Percentiles rank a stretch among this genome's conserved stretches.
Evolutionary conservation across 2,329 filamentous ascomycete genomes (phyloP).

Genomic region (Thielaviopsis euricoi): DNA sequence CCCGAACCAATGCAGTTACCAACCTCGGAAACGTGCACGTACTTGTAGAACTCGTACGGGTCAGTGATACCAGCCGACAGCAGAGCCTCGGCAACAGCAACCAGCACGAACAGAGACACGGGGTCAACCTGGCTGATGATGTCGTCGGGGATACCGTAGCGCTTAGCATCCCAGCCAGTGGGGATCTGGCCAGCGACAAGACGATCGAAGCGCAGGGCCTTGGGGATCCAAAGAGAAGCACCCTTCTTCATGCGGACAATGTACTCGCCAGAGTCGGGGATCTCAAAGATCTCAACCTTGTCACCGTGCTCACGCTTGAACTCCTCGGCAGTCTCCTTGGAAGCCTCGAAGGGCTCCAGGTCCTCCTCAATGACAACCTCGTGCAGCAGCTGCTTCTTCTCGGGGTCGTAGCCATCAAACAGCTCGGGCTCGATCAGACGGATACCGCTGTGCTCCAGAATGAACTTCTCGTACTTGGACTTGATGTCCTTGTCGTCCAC

Average conservation of each 20-base stretch:
- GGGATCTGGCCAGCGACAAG: constrained; percentile 94
- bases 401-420: constrained; percentile 91
- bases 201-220: constrained; percentile 91
- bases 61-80: constrained; percentile 91
- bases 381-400: constrained; percentile 95
- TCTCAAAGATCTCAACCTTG: constrained; percentile 94
- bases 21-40: constrained; percentile 93
- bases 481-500: constrained; percentile 98
- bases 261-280: constrained; percentile 84
- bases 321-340: constrained; percentile 92
- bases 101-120: constrained; percentile 86
- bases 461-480: constrained; percentile 90
- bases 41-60: constrained; percentile 99
- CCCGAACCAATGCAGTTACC: constrained; percentile 97
- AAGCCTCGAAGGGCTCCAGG: constrained; percentile 89
- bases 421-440: constrained; percentile 95
- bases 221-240: constrained; percentile 85
- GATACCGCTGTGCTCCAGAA: constrained; percentile 92
- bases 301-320: constrained; percentile 96
- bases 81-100: constrained; percentile 82
- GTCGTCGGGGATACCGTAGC: constrained; percentile 90
- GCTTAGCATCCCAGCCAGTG: constrained; percentile 91
- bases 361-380: constrained; percentile 97
- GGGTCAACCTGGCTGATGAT: constrained; percentile 97
- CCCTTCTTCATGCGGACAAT: constrained; percentile 92